Base-by-base conservation (phyloP, 2,329 filamentous ascomycete species). In the Bisporella sp. region DNA sequence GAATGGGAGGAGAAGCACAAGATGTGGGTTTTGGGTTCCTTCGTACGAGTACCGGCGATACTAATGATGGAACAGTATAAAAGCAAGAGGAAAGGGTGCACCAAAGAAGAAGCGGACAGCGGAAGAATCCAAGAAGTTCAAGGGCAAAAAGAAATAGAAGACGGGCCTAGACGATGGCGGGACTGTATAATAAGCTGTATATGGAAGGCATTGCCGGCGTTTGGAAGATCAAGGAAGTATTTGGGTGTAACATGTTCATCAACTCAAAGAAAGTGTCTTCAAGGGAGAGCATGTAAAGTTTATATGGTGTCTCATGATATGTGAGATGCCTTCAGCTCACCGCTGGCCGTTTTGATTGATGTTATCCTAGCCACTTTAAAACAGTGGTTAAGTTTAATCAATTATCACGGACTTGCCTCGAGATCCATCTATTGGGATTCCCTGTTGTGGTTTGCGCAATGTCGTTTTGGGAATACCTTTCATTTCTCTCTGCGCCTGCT, bases 41-140 rank as follows among this genome's bases (percentile, higher is more conserved):
- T 21, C 21, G 21, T 21, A 21, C 21, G 21, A 21, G 21, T 21
- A 21, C 21, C 21, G 21, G 21, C 45, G 5, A 7, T 49, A 21
- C 57, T 62, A 51, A 66, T 39, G 41, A 2, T 65, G 72, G 59
- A 54, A 56, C 62, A 89, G 85, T 62, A 71, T 85, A 61, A 91
- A 89, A 68, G 70, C 78, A 31, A 84, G 90, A 73, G 91, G 90
- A 59, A 96, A 97, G 76, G 85, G 85, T 49, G 81, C 85, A 42
- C 90, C 92, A 6, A 86, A 95, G 79, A 96, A 95, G 81, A 95
- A 93, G 77, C 84, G 76, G 65, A 82, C 76, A n/a, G 52, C 68
- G 64, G 68, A 62, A 72, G 69, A 72, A 59, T 71, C 69, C 47
- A 72, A 71, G 62, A 71, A 71, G 55, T 67, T 73, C 68, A 63